Percentiles rank a stretch among this genome's conserved stretches.
These are phyloP conservation scores for Quercus gilva DNA, from an alignment of 306 rosid genomes.

Conservation along the genomic window DNA sequence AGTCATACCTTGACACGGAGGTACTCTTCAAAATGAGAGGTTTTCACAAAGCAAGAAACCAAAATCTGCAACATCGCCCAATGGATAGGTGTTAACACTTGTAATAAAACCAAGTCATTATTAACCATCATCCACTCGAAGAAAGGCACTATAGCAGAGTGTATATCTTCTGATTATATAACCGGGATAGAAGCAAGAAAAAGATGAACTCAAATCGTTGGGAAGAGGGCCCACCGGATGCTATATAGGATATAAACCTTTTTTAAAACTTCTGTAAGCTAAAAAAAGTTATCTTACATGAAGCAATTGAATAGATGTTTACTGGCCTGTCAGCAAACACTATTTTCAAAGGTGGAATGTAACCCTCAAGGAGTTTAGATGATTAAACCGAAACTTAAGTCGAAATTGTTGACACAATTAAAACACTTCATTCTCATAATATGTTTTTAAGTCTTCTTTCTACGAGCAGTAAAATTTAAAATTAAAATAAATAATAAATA, in stretches of 20 bases:
- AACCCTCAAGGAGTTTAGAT: neutral
- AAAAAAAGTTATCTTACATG: neutral
- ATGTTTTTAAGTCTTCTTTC: neutral
- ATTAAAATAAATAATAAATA: no score
- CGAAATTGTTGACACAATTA: neutral
- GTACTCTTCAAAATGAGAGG: conserved; percentile 93
- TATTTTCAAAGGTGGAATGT: neutral
- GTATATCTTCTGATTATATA: conserved; percentile 1
- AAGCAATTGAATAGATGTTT: neutral
- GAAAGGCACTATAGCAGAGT: neutral
- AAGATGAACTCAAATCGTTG: neutral
- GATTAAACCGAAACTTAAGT: neutral
- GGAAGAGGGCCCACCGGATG: neutral
- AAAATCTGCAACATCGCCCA: conserved; percentile 58
- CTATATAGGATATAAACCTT: neutral
- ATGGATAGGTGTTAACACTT: neutral
- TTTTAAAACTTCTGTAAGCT: neutral
- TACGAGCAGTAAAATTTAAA: no score
- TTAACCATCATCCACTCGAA: neutral
- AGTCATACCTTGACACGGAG: conserved; percentile 81
- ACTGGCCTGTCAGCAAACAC: neutral
- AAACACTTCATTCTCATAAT: neutral
- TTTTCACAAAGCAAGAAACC: conserved; percentile 95
- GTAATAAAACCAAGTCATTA: neutral
- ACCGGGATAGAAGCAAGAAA: neutral